phyloP scores from a whole-genome alignment of 192 early-diverging fungal species.

The Linnemannia elongata region DNA sequence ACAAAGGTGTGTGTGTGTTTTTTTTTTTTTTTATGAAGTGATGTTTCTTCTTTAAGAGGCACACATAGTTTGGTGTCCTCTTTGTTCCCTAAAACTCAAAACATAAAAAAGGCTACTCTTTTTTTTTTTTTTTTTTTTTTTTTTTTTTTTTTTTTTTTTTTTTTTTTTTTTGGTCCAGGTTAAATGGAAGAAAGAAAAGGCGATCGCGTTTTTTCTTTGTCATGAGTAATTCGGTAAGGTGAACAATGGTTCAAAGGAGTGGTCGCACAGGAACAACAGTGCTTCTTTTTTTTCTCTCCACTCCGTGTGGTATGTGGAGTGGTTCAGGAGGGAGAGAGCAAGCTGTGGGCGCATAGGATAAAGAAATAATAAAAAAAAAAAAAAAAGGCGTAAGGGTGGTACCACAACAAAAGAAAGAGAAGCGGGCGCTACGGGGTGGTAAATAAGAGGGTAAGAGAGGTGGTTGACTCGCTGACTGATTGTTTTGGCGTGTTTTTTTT shows the following conservation, averaged over 20 bases:
- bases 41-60: too few species aligned
- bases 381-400: background rate
- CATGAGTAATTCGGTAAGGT: background rate
- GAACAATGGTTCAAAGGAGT: background rate
- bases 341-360: background rate
- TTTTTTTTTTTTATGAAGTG: too few species aligned
- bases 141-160: too few species aligned
- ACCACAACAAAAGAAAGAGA: background rate
- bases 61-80: too few species aligned
- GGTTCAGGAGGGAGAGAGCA: background rate
- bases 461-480: background rate
- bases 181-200: background rate
- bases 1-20: background rate
- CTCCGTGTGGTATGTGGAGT: background rate
- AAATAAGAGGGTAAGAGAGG: background rate
- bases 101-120: too few species aligned
- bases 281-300: background rate
- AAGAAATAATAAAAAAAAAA: too few species aligned
- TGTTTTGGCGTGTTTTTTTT: background rate
- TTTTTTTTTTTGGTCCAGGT: background rate
- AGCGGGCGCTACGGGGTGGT: background rate
- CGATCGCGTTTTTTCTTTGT: constrained; percentile 12
- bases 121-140: too few species aligned
- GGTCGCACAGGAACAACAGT: background rate
- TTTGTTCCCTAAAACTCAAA: too few species aligned